Conservation (phyloP, 2,329 filamentous ascomycete species). For the Biscogniauxia marginata region DNA sequence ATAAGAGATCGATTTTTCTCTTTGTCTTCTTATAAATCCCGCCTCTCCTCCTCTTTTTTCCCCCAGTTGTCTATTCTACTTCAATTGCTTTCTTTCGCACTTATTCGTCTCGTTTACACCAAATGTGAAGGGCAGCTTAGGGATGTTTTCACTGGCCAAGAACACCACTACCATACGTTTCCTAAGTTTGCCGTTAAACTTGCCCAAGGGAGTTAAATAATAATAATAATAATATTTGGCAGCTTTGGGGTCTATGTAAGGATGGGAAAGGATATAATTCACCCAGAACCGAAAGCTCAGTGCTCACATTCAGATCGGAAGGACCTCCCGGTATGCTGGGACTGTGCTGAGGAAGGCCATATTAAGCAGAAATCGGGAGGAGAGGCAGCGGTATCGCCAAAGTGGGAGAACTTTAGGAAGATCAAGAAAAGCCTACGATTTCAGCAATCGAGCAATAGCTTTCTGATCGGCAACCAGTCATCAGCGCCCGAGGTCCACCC, state of each 20-base stretch:
- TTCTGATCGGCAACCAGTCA: not conserved
- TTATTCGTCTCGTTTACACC: too few species aligned
- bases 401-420: conserved; percentile 8
- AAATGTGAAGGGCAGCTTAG: not conserved
- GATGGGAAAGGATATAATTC: not conserved
- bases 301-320: conserved; percentile 10
- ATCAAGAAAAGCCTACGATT: conserved; percentile 25
- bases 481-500: conserved; percentile 19
- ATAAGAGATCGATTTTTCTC: too few species aligned
- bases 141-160: not conserved
- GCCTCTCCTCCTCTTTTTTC: too few species aligned
- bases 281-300: conserved; percentile 1
- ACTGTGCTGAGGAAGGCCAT: conserved; percentile 16
- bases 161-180: too few species aligned
- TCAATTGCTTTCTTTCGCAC: too few species aligned
- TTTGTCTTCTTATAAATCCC: too few species aligned
- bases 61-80: too few species aligned
- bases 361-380: not conserved
- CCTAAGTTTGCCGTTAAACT: too few species aligned
- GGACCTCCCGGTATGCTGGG: conserved; percentile 13
- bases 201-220: too few species aligned
- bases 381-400: not conserved
- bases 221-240: too few species aligned
- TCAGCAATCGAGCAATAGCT: not conserved
- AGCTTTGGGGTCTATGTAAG: too few species aligned